Evolutionary conservation across 139 green algal genomes (phyloP), one percentile per base, ranked within the genome.

Genomic region (Chlorella sorokiniana): DNA sequence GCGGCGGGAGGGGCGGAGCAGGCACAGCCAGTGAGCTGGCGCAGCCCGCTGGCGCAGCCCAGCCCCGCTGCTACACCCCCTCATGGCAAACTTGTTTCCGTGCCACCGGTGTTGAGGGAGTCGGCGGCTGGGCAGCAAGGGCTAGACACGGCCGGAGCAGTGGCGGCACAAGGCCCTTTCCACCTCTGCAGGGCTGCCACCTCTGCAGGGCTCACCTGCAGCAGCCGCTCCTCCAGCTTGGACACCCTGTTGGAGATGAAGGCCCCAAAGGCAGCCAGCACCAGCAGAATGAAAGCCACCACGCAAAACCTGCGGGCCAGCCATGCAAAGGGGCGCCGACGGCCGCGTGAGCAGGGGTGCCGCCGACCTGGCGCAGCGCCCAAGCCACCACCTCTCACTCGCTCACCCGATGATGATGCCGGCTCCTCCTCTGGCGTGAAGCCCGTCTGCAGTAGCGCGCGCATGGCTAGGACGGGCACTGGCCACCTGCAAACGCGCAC

Each of bases 181-280:
- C 29, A 59, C 2, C 3, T 23, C 25, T 23, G 37, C 1, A 35
- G 27, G 10, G 8, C 27, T 23, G 38, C 23, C 5, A 35, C 14
- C 22, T 14, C 22, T 56, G 3, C n/a, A n/a, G n/a, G n/a, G n/a
- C 69, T 56, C 42, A 29, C 70, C 29, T 77, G 8, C 0, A n/a
- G 10, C n/a, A 77, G 44, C 70, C 44, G 70, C 31, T 52, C 70
- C 44, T 77, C 70, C 70, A 77, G 70, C 44, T n/a, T 62, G 8
- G 1, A 25, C 2, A 77, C 44, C 10, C 44, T 18, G 7, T n/a
- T 33, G 16, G 70, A 35, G 8, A 77, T 16, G n/a, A 64, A 62
- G n/a, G 70, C 44, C 27, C 44, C 70, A 11, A 64, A 64, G n/a
- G 31, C 16, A 20, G 45, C 16, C 31, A 77, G 16, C 1, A 38